phyloP scores from a whole-genome alignment of 352 stramenopile genomes.

The Phytopythium mirpurense region DNA sequence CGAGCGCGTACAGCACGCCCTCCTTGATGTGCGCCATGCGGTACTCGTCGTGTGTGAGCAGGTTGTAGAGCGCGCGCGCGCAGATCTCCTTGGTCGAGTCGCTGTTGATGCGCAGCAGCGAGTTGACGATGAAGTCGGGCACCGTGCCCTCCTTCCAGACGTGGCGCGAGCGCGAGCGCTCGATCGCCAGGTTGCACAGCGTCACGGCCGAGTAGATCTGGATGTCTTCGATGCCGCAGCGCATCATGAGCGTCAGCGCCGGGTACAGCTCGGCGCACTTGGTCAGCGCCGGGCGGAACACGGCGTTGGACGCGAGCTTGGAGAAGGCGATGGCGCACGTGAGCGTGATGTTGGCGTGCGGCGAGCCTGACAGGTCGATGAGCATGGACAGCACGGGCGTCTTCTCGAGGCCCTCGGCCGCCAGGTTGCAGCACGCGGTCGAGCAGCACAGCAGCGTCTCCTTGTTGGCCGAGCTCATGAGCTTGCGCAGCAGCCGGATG shows the following conservation, averaged over 20 bases:
- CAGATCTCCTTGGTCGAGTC: constrained; percentile 88
- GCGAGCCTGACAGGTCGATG: constrained; percentile 64
- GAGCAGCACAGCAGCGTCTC: constrained; percentile 69
- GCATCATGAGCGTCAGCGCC: constrained; percentile 84
- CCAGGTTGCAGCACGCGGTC: constrained; percentile 74
- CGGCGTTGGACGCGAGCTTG: constrained; percentile 59
- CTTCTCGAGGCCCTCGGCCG: constrained; percentile 58
- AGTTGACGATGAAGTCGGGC: constrained; percentile 88
- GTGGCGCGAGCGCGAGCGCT: constrained; percentile 52
- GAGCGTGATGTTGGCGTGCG: constrained; percentile 59
- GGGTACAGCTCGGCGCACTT: constrained; percentile 71
- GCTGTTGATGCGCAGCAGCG: constrained; percentile 84
- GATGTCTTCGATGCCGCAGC: constrained; percentile 80
- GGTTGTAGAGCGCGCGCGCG: constrained; percentile 77
- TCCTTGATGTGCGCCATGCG: constrained; percentile 82
- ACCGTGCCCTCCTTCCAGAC: constrained; percentile 87
- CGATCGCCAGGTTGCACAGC: constrained; percentile 80
- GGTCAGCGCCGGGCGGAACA: constrained; percentile 47
- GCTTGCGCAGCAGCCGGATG: constrained; percentile 58
- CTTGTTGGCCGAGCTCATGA: constrained; percentile 55
- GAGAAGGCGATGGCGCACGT: constrained; percentile 78
- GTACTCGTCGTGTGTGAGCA: constrained; percentile 79
- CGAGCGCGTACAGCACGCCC: constrained; percentile 81
- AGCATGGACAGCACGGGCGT: constrained; percentile 71
- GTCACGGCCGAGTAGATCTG: constrained; percentile 87